Base-by-base conservation (phyloP, 2,329 filamentous ascomycete species). In the Diaporthe sp. region DNA sequence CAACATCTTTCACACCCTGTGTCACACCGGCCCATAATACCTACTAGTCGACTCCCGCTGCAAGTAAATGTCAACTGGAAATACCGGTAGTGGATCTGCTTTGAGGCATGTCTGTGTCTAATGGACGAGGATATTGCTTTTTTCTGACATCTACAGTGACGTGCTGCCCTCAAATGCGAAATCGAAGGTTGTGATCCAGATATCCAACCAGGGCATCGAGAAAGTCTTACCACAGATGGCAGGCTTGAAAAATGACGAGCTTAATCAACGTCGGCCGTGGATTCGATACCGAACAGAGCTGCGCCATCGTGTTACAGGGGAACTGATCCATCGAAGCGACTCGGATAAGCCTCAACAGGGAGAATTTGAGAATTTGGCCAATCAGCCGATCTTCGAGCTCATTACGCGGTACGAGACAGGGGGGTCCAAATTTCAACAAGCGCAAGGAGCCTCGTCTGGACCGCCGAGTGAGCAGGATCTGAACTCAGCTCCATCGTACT, bases 221-320 rank as follows among this genome's bases (percentile, higher is more conserved):
- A 22, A 55, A 17, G 6, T 28, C 13, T 22, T 10, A 9, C 28
- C 52, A 30, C 1, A 30, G 52, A 10, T 30, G 4, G 2, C 15
- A 55, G 25, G 13, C 25, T 22, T 7, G 15, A 0, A 30, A 17
- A 13, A 2, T 0, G 15, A 30, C 0, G 5, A 55, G 13, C 1
- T 3, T 15, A 22, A 15, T 13, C 15, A 30, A 30, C 5, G 19
- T 10, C 25, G 2, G 1, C 28, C 58, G 3, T 61, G 54, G 64
- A 69, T 78, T 7, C 52, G 76, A 19, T 79, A 79, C 45, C 76
- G 77, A 1, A 72, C 69, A 15, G 77, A 79, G 50, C 74, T 77
- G 60, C 75, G 77, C 4, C 61, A 77, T 9, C 71, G 74, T 0
- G 5, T n/a, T 13, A 78, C 74, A 3, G 58, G 74, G n/a, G 75